Evolutionary conservation across 768 basidiomycete species (phyloP), one percentile per base, ranked within the genome.

Genomic region (Podaxis rugospora): DNA sequence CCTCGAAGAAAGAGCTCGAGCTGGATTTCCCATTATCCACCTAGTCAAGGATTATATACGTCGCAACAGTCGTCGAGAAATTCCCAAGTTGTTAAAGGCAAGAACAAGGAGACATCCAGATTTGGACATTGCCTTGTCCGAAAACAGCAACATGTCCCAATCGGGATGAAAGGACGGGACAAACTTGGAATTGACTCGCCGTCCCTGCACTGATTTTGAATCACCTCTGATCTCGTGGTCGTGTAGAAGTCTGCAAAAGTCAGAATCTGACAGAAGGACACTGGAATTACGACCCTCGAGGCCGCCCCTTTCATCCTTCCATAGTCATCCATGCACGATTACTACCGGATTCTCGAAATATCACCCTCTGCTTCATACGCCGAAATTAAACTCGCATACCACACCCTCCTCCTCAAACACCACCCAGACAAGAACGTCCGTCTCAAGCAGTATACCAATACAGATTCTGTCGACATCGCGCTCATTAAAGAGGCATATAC

Each of bases 381-480:
- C 23, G 82, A 90, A 54, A 80, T 93, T 70, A 93, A 90, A 72
- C 65, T 73, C 10, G 90, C 77, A 18, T 92, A 92, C 69, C 90
- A 85, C 66, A 82, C 80, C 32, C 80, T 81, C 7, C 82, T 93
- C 35, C 75, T 92, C 5, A 76, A 71, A 47, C 75, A 75, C 49
- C 91, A 93, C 61, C 91, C 92, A 0, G 76, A 79, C 66, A 77
- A 77, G 64, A 70, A 66, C 44, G 40, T 61, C 32, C 55, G 27
- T 51, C 23, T 32, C 36, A 13, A 50, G 18, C 18, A 55, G 11
- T 10, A 11, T 47, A 21, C 39, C 18, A n/a, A 36, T 39, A 16
- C 54, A 50, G 62, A 64, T 11, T 55, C 66, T 25, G 51, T 79
- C 64, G 82, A 87, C 63, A 80, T 92, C 59, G 79, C 81, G 4